Evolutionary conservation across 2,329 filamentous ascomycete species (phyloP).

Genomic region (Scopulariopsis brevicaulis): DNA sequence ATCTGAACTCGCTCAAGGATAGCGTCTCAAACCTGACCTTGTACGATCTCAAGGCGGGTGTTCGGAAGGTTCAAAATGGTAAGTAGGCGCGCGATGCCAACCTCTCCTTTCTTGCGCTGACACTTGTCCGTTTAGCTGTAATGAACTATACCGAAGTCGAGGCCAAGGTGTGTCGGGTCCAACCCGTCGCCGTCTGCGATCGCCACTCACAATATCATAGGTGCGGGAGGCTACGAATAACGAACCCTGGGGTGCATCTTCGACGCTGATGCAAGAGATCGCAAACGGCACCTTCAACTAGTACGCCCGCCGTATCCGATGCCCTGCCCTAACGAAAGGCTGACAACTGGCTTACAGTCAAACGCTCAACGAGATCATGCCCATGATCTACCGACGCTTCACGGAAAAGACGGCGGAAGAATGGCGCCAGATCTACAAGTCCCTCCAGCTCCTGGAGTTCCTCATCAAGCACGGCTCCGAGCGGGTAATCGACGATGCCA

Average conservation of each 20-base stretch:
- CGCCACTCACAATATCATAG: slow-evolving; percentile 26
- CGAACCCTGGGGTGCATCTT: slow-evolving; percentile 87
- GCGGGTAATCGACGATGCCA: slow-evolving; percentile 91
- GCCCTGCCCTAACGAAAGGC: background rate
- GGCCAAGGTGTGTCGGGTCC: slow-evolving; percentile 36
- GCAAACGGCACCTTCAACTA: slow-evolving; percentile 97
- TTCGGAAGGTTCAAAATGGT: slow-evolving; percentile 97
- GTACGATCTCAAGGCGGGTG: slow-evolving; percentile 90
- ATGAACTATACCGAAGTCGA: slow-evolving; percentile 99
- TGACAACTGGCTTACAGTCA: slow-evolving; percentile 45
- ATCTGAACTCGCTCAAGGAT: slow-evolving; percentile 74
- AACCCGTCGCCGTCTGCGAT: slow-evolving; percentile 4
- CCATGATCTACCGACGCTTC: slow-evolving; percentile 98
- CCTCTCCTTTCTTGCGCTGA: slow-evolving; percentile 14
- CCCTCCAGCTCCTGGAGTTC: slow-evolving; percentile 90
- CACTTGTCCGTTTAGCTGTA: slow-evolving; percentile 49
- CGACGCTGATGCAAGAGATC: slow-evolving; percentile 91
- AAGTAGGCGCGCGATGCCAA: slow-evolving; percentile 16
- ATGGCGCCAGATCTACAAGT: slow-evolving; percentile 99
- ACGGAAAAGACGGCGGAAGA: slow-evolving; percentile 97
- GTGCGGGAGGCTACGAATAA: slow-evolving; percentile 98
- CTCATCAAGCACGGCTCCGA: slow-evolving; percentile 97
- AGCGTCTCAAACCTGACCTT: slow-evolving; percentile 85
- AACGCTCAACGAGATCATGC: slow-evolving; percentile 98
- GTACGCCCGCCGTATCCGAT: slow-evolving; percentile 32